Conservation (phyloP, 2,329 filamentous ascomycete genomes). For the Arthrobotrys sinensis region DNA sequence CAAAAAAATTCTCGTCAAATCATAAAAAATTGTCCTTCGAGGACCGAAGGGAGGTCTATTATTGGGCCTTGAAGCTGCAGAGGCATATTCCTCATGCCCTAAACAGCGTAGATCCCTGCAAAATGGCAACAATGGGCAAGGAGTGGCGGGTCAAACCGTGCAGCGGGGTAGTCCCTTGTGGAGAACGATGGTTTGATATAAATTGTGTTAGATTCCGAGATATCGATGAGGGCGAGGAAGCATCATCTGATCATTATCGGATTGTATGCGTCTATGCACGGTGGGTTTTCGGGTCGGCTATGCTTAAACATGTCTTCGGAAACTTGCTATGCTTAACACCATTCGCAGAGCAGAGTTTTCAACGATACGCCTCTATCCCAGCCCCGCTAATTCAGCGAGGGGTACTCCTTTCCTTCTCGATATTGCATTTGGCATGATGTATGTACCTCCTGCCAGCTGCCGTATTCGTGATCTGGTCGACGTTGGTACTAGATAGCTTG, state of each 20-base stretch:
- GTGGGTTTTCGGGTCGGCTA: conserved; percentile 29
- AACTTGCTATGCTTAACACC: not conserved
- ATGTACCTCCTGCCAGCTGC: not conserved
- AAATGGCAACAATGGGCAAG: conserved; percentile 15
- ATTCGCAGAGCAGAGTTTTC: conserved; percentile 2
- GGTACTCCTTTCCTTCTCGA: conserved; percentile 5
- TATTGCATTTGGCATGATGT: not conserved
- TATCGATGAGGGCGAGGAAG: conserved; percentile 25
- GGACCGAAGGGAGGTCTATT: conserved; percentile 32
- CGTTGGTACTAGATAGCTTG: not conserved
- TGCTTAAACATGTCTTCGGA: conserved; percentile 19
- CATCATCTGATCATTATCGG: conserved; percentile 31
- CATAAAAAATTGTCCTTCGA: conserved; percentile 26
- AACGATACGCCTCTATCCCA: not conserved
- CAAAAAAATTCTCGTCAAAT: conserved; percentile 21
- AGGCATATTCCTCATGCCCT: conserved; percentile 50
- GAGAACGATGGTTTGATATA: conserved; percentile 12
- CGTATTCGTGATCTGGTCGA: not conserved
- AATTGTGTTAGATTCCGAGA: conserved; percentile 29
- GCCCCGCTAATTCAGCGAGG: conserved; percentile 20
- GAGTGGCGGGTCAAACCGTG: conserved; percentile 54
- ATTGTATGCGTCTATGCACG: conserved; percentile 19
- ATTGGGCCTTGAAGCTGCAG: conserved; percentile 38
- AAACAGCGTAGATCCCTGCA: conserved; percentile 47
- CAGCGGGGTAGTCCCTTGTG: conserved; percentile 41